A percentile compares a stretch with the other conserved stretches of the same genome.
Conservation (phyloP, 768 basidiomycete genomes). For the Galerina marginata region DNA sequence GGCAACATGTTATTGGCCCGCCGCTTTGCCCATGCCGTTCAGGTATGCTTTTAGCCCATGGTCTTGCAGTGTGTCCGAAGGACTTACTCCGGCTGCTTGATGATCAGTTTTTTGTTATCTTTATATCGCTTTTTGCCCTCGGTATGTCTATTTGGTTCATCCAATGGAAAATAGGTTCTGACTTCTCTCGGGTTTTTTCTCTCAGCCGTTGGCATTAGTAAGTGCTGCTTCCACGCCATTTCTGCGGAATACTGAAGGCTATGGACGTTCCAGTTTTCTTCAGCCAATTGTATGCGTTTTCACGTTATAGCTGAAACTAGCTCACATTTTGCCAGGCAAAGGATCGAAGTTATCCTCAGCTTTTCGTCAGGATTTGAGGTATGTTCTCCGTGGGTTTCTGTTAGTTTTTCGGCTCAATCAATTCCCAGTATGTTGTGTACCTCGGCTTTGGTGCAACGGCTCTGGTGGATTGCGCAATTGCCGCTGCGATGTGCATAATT, state of each 20-base stretch:
- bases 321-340: conserved; percentile 15
- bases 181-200: not conserved
- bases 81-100: not conserved
- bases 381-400: not conserved
- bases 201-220: conserved; percentile 26
- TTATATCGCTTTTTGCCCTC: conserved; percentile 26
- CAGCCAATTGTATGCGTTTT: conserved; percentile 23
- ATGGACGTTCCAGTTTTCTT: conserved; percentile 22
- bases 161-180: too few species aligned
- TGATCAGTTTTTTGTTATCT: conserved; percentile 26
- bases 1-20: conserved; percentile 9
- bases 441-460: conserved; percentile 36
- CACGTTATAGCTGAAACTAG: not conserved
- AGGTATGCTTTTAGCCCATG: conserved; percentile 8
- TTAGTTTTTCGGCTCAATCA: not conserved
- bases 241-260: not conserved
- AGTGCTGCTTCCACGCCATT: conserved; percentile 10
- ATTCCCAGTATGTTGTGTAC: conserved; percentile 34
- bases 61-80: not conserved
- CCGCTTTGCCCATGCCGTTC: conserved; percentile 16
- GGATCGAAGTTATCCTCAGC: conserved; percentile 19
- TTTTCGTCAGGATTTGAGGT: conserved; percentile 28
- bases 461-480: conserved; percentile 35
- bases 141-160: conserved; percentile 17
- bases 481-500: conserved; percentile 36